Percentiles rank a stretch among this genome's conserved stretches.
Evolutionary conservation across 805 yeast species (phyloP).

Genomic region (Wickerhamomyces subpelliculosus): DNA sequence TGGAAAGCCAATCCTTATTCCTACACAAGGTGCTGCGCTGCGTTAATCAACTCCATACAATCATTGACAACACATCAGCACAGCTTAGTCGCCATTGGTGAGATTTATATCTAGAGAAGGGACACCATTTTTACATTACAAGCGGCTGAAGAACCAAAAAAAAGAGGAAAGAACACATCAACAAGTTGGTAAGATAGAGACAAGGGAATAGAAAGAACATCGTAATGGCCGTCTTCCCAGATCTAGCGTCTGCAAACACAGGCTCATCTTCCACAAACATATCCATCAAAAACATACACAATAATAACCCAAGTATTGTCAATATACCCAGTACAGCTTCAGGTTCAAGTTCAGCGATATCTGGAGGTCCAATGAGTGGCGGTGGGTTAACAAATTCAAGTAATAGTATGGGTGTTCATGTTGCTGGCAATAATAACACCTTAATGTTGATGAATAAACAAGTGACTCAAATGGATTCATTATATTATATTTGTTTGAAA

Average conservation of each 20-base stretch:
- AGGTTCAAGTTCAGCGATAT: background rate
- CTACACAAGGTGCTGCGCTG: no score
- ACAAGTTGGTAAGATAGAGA: no score
- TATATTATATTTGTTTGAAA: slow-evolving; percentile 58
- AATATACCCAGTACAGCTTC: slow-evolving; percentile 5
- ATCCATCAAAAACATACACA: background rate
- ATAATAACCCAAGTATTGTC: background rate
- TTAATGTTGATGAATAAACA: slow-evolving; percentile 52
- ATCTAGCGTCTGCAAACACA: background rate
- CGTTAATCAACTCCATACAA: no score
- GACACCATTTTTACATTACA: no score
- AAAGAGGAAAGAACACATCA: no score
- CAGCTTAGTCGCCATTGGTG: no score
- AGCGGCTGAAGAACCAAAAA: no score
- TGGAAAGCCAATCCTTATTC: no score
- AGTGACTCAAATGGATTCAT: slow-evolving; percentile 57
- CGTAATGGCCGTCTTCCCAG: slow-evolving; percentile 1
- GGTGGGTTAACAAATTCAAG: background rate
- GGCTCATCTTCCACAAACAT: background rate
- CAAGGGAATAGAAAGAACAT: no score
- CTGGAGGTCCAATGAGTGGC: background rate
- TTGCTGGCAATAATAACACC: slow-evolving; percentile 15
- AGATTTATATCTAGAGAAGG: no score
- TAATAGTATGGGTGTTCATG: background rate
- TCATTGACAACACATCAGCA: no score